Conservation (phyloP, 116 monocot genomes). For the Phalaenopsis hybrid region DNA sequence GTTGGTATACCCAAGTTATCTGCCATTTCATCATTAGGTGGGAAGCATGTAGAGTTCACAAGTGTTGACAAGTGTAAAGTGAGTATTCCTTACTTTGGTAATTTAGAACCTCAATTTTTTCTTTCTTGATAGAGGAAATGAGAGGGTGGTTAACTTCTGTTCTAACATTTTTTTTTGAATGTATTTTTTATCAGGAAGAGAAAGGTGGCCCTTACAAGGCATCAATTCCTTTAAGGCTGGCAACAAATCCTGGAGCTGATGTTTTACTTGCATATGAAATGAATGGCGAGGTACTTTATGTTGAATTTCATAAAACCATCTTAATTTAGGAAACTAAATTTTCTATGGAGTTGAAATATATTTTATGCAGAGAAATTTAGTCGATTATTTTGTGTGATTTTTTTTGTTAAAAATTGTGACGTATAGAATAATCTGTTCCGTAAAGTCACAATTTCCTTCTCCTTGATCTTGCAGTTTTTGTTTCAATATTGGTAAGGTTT, state of each 20-base stretch:
- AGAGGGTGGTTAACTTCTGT: neutral
- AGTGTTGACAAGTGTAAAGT: conserved; percentile 91
- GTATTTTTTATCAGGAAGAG: conserved; percentile 61
- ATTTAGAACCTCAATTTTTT: neutral
- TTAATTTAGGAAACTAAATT: neutral
- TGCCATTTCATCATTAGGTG: conserved; percentile 53
- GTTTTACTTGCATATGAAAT: conserved; percentile 99
- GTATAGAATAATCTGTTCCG: neutral
- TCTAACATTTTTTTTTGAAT: conserved; percentile 4
- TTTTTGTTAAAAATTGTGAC: neutral
- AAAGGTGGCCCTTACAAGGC: conserved; percentile 96
- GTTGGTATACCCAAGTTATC: conserved; percentile 68
- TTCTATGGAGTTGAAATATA: neutral
- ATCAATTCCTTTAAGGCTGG: conserved; percentile 78
- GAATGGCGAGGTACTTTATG: conserved; percentile 76
- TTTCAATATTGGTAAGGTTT: no score
- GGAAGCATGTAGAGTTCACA: conserved; percentile 85
- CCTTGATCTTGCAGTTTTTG: neutral
- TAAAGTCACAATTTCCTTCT: neutral
- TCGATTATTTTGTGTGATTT: neutral
- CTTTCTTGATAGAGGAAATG: neutral
- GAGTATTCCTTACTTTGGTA: conserved; percentile 26
- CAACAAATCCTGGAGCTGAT: conserved; percentile 86
- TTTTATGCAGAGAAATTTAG: neutral
- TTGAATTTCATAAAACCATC: conserved; percentile 2